A percentile compares a stretch with the other conserved stretches of the same genome.
Evolutionary conservation across 2,329 filamentous ascomycete genomes (phyloP).

Genomic region (Fusarium pseudoanthophilum): DNA sequence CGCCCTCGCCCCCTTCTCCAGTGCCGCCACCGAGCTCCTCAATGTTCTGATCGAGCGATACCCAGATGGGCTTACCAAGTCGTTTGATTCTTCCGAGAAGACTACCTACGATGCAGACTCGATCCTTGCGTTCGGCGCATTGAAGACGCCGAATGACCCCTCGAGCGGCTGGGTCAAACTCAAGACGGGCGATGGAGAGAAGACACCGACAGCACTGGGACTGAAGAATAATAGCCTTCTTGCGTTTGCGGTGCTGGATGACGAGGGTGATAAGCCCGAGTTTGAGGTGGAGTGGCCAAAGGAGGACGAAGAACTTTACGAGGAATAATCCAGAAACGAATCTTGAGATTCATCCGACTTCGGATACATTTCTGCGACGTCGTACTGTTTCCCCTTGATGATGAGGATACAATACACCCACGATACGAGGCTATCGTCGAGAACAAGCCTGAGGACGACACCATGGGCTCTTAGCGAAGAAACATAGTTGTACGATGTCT

Average conservation of each 20-base stretch:
- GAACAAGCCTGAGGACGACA: not conserved
- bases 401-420: not conserved
- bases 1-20: constrained; percentile 64
- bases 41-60: constrained; percentile 67
- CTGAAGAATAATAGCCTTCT: constrained; percentile 60
- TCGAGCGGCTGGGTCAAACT: constrained; percentile 62
- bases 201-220: constrained; percentile 55
- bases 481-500: not conserved
- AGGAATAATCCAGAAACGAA: constrained; percentile 5
- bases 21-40: constrained; percentile 68
- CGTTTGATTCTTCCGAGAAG: constrained; percentile 46
- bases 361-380: too few relatives aligned
- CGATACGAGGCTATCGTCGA: not conserved
- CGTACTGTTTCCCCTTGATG: not conserved
- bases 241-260: constrained; percentile 60
- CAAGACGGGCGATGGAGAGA: constrained; percentile 48
- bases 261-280: constrained; percentile 52
- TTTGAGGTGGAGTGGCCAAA: constrained; percentile 60
- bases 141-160: constrained; percentile 58
- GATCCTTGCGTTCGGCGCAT: constrained; percentile 59
- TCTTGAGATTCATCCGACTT: rapidly evolving
- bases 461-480: not conserved
- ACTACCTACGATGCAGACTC: constrained; percentile 55
- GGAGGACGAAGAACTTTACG: constrained; percentile 55
- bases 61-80: constrained; percentile 60